Evolutionary conservation across 2,329 filamentous ascomycete genomes (phyloP).

Genomic region (Moelleriella libera): DNA sequence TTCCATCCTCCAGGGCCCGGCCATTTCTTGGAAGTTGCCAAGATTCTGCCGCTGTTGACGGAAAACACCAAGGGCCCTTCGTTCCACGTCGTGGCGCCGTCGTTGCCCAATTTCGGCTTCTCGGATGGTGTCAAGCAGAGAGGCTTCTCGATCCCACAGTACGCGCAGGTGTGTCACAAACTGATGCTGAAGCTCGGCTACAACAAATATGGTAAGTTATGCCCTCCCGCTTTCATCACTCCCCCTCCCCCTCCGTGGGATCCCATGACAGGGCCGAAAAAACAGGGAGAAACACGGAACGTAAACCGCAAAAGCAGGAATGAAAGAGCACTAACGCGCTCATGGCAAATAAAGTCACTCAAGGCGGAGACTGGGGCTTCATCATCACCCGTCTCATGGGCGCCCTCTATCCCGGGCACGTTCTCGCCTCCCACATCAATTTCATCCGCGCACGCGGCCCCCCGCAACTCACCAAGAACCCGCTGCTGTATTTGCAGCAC

Average conservation of each 20-base stretch:
- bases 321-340: too few species aligned
- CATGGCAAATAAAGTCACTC: conserved; percentile 19
- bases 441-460: conserved; percentile 34
- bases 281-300: too few species aligned
- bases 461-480: conserved; percentile 35
- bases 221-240: neutral
- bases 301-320: too few species aligned
- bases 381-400: conserved; percentile 49
- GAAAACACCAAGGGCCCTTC: conserved; percentile 18
- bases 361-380: conserved; percentile 62
- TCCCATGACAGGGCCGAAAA: too few species aligned
- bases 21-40: conserved; percentile 51
- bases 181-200: conserved; percentile 56
- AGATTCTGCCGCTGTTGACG: conserved; percentile 38
- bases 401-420: conserved; percentile 35
- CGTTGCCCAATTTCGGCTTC: conserved; percentile 37
- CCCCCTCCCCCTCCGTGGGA: neutral
- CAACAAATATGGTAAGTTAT: conserved; percentile 14
- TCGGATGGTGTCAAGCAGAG: conserved; percentile 14
- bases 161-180: conserved; percentile 45
- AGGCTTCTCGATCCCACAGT: conserved; percentile 18
- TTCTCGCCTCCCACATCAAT: conserved; percentile 41
- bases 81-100: conserved; percentile 45
- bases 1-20: conserved; percentile 40
- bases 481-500: conserved; percentile 38